Conservation (phyloP, 1,284 basidiomycete species). For the Pseudozyma thailandica region DNA sequence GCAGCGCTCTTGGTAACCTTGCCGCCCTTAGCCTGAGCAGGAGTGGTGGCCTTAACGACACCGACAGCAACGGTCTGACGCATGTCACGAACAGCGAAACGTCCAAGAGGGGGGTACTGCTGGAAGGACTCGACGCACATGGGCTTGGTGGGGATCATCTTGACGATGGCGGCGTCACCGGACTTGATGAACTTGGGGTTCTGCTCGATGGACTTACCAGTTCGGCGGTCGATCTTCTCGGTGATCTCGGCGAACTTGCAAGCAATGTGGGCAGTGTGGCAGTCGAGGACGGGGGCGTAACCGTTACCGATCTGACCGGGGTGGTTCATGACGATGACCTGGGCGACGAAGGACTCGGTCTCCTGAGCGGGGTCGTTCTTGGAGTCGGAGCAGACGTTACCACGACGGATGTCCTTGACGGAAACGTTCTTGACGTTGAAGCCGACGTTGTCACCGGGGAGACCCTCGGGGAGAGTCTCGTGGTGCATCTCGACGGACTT, state of each 20-base stretch:
- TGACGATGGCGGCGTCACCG: constrained; percentile 85
- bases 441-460: constrained; percentile 98
- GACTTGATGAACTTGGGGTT: constrained; percentile 85
- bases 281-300: constrained; percentile 98
- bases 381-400: constrained; percentile 98
- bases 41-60: constrained; percentile 80
- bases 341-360: constrained; percentile 98
- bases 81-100: constrained; percentile 79
- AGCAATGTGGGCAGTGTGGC: constrained; percentile 99
- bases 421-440: constrained; percentile 96
- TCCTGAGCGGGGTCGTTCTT: constrained; percentile 99
- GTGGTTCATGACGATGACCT: constrained; percentile 99
- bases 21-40: constrained; percentile 58
- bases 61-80: constrained; percentile 77
- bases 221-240: constrained; percentile 97
- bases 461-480: constrained; percentile 95
- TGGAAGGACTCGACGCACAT: constrained; percentile 98
- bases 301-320: constrained; percentile 99
- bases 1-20: constrained; percentile 92
- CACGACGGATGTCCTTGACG: constrained; percentile 99
- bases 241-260: constrained; percentile 99
- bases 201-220: constrained; percentile 89
- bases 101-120: constrained; percentile 98
- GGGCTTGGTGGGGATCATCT: constrained; percentile 95
- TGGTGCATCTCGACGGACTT: constrained; percentile 99